These are phyloP conservation scores for Heterobasidion occidentale DNA, from an alignment of 1,284 basidiomycete species.

Conservation along the genomic window DNA sequence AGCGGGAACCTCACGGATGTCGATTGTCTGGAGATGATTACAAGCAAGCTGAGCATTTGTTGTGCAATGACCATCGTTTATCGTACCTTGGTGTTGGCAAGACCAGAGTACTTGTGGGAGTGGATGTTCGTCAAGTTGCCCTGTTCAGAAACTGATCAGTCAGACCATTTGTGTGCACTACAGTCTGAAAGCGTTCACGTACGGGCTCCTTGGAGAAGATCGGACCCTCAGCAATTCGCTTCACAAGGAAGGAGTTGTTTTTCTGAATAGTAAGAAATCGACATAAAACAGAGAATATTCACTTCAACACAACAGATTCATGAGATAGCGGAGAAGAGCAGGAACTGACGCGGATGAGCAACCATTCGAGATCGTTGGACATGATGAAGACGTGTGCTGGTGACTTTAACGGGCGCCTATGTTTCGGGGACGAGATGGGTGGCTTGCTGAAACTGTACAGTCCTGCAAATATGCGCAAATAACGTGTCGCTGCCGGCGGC, in stretches of 20 bases:
- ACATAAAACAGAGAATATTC: background rate
- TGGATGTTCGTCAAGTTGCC: conserved; percentile 84
- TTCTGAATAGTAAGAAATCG: conserved; percentile 37
- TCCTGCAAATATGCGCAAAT: conserved; percentile 12
- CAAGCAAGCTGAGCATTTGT: background rate
- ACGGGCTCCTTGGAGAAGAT: conserved; percentile 82
- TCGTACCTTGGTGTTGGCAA: conserved; percentile 73
- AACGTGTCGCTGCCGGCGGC: background rate
- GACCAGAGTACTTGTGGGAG: conserved; percentile 85
- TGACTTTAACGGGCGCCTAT: conserved; percentile 9
- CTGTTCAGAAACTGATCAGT: conserved; percentile 26
- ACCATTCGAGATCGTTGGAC: conserved; percentile 86
- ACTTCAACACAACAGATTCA: background rate
- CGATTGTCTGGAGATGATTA: conserved; percentile 44
- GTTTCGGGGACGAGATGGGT: conserved; percentile 6
- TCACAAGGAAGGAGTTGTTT: conserved; percentile 80
- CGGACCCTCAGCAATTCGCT: conserved; percentile 62
- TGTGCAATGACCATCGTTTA: conserved; percentile 5
- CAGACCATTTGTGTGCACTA: background rate
- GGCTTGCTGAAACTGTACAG: conserved; percentile 20
- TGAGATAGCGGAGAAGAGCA: background rate
- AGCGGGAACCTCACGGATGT: conserved; percentile 50
- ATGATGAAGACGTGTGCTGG: conserved; percentile 35
- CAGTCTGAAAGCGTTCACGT: conserved; percentile 23
- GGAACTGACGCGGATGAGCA: conserved; percentile 73